Evolutionary conservation across 2,329 filamentous ascomycete species (phyloP).

Genomic region (Alternaria brassicae): DNA sequence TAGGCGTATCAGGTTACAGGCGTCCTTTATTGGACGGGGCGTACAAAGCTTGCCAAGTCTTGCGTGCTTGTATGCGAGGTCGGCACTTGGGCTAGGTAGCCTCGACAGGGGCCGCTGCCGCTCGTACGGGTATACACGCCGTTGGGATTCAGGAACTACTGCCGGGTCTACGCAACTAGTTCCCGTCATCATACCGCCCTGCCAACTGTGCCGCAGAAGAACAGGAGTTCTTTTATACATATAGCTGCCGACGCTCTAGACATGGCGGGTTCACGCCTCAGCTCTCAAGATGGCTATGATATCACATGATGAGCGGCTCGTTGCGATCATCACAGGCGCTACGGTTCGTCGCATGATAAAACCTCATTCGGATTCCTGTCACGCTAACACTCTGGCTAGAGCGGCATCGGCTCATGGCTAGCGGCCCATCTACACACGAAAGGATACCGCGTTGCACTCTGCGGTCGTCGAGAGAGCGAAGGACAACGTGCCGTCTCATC

Average conservation of each 20-base stretch:
- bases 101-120: background rate
- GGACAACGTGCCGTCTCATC: slow-evolving; percentile 35
- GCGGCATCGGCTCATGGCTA: background rate
- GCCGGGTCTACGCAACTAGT: no score
- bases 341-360: background rate
- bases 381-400: background rate
- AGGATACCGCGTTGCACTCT: slow-evolving; percentile 50
- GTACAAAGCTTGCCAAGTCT: background rate
- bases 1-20: background rate
- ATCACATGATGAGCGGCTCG: background rate
- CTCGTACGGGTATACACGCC: background rate
- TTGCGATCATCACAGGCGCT: background rate
- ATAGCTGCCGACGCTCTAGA: background rate
- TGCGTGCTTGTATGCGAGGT: background rate
- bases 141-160: no score
- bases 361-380: background rate
- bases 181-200: no score
- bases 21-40: background rate
- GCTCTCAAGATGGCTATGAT: background rate
- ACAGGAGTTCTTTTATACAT: no score
- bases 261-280: fast-evolving
- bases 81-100: background rate
- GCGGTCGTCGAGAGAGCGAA: slow-evolving; percentile 52
- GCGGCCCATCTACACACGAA: slow-evolving; percentile 1
- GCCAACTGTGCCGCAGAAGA: no score